Percentiles rank a stretch among this genome's conserved stretches.
These are phyloP conservation scores for Monilinia vaccinii-corymbosi DNA, from an alignment of 2,329 filamentous ascomycete genomes.

Conservation along the genomic window DNA sequence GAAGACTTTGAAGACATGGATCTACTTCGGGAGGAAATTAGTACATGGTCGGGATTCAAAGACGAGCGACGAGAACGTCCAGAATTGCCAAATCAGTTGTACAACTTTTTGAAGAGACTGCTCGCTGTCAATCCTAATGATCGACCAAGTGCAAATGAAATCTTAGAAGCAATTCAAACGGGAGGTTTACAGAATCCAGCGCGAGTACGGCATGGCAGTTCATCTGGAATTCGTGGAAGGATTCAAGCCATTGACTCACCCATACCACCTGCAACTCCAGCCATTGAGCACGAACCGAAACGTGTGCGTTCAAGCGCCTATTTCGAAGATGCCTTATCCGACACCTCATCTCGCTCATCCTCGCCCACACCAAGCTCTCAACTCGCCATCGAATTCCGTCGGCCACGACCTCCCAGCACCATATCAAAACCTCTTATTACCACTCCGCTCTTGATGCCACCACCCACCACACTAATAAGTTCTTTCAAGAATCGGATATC, in stretches of 20 bases:
- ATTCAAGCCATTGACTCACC: constrained; percentile 29
- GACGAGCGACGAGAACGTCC: constrained; percentile 64
- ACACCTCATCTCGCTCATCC: constrained; percentile 15
- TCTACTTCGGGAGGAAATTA: constrained; percentile 74
- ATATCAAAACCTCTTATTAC: constrained; percentile 13
- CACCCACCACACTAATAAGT: constrained; percentile 29
- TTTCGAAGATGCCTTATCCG: constrained; percentile 23
- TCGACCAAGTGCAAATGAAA: constrained; percentile 77
- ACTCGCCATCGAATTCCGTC: constrained; percentile 15
- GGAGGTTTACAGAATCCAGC: constrained; percentile 26
- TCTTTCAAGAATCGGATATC: constrained; percentile 23
- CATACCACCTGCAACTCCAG: constrained; percentile 22
- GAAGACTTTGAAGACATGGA: constrained; percentile 92
- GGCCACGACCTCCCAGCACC: background rate
- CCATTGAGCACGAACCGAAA: constrained; percentile 23
- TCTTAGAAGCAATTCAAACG: constrained; percentile 42
- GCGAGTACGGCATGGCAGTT: constrained; percentile 21
- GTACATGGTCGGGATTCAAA: constrained; percentile 77
- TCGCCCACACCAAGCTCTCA: constrained; percentile 16
- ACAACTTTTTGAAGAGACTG: constrained; percentile 72
- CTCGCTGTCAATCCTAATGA: constrained; percentile 68
- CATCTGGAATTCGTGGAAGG: constrained; percentile 20
- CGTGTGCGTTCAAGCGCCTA: constrained; percentile 20
- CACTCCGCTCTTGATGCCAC: constrained; percentile 35
- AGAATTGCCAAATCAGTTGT: constrained; percentile 79